Percentiles rank a stretch among this genome's conserved stretches.
These are phyloP conservation scores for Leccinum barrowsii DNA, from an alignment of 768 basidiomycete genomes.

Conservation along the genomic window DNA sequence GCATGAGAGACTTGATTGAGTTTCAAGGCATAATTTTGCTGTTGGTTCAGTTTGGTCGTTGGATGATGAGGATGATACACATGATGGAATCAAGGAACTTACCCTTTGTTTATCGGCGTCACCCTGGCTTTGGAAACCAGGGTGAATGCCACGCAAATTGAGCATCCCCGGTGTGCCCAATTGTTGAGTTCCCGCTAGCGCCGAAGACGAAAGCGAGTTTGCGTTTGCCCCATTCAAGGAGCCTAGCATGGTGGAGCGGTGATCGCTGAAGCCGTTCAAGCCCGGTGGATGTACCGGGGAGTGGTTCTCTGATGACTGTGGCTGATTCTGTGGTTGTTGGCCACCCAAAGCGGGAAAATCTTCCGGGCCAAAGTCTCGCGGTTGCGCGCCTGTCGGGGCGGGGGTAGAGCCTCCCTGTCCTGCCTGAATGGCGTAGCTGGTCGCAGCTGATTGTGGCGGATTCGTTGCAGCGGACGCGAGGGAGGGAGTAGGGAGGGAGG, in stretches of 20 bases:
- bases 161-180: conserved; percentile 65
- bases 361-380: conserved; percentile 65
- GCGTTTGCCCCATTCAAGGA: conserved; percentile 34
- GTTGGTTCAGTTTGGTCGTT: conserved; percentile 3
- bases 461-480: conserved; percentile 29
- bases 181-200: conserved; percentile 43
- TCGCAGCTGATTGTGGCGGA: conserved; percentile 35
- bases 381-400: conserved; percentile 9
- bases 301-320: conserved; percentile 31
- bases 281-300: conserved; percentile 62
- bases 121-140: conserved; percentile 49
- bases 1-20: conserved; percentile 58
- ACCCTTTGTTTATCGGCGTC: conserved; percentile 72
- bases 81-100: conserved; percentile 30
- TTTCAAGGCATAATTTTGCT: conserved; percentile 63
- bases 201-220: conserved; percentile 19
- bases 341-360: conserved; percentile 83
- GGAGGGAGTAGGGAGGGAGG: conserved; percentile 21
- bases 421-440: conserved; percentile 83
- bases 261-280: conserved; percentile 60
- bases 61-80: background rate
- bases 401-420: conserved; percentile 43
- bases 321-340: conserved; percentile 17
- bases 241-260: conserved; percentile 57
- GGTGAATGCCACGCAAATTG: conserved; percentile 44